Conservation (phyloP, 2,329 filamentous ascomycete species). For the Talaromyces atroroseus region DNA sequence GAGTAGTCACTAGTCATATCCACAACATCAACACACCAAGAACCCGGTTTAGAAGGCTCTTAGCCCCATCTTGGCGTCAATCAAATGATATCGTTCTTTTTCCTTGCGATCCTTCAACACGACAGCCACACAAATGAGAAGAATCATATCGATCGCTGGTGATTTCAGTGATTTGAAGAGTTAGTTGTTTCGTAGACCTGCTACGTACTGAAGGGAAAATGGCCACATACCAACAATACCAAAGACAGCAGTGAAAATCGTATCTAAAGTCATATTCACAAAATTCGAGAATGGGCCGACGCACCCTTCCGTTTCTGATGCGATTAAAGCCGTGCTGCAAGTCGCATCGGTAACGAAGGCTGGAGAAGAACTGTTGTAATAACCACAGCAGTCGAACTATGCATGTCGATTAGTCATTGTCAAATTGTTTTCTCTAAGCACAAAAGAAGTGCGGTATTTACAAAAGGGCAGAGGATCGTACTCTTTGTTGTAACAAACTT, state of each 20-base stretch:
- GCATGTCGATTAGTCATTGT: background rate
- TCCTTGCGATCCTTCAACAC: slow-evolving; percentile 77
- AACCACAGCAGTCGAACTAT: slow-evolving; percentile 76
- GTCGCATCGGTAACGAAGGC: slow-evolving; percentile 64
- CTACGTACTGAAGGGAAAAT: background rate
- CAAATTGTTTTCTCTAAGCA: background rate
- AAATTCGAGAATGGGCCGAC: slow-evolving; percentile 62
- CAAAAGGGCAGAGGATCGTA: slow-evolving; percentile 34
- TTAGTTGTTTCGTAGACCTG: background rate
- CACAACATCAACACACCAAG: slow-evolving; percentile 32
- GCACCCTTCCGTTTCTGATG: slow-evolving; percentile 66
- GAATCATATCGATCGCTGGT: slow-evolving; percentile 57
- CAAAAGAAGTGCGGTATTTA: too few species aligned
- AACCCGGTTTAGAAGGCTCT: background rate
- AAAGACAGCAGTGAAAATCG: slow-evolving; percentile 73
- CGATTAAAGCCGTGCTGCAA: slow-evolving; percentile 65
- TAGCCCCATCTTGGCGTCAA: slow-evolving; percentile 69
- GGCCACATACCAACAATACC: slow-evolving; percentile 61
- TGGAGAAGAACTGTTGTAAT: slow-evolving; percentile 64
- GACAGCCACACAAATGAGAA: slow-evolving; percentile 67
- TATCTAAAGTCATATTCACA: slow-evolving; percentile 65
- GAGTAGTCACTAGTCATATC: background rate
- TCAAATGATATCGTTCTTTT: slow-evolving; percentile 69
- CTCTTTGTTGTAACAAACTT: slow-evolving; percentile 64
- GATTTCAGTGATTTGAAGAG: background rate